Percentiles rank a stretch among this genome's conserved stretches.
Evolutionary conservation across 2,329 filamentous ascomycete species (phyloP).

Genomic region (Ascochyta clinopodiicola): DNA sequence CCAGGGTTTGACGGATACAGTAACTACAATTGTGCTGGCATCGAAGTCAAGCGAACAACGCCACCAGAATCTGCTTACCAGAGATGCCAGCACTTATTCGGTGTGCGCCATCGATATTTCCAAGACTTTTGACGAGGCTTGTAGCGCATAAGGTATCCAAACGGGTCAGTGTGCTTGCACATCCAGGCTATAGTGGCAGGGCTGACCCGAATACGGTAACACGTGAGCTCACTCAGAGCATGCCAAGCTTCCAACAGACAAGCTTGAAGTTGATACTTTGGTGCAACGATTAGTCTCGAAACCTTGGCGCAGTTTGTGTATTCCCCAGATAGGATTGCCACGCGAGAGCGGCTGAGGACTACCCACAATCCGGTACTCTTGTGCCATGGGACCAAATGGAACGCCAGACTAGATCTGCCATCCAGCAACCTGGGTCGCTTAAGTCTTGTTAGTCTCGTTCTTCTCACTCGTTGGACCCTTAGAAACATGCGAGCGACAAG

Average conservation of each 20-base stretch:
- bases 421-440: too few species aligned
- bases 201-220: constrained; percentile 5
- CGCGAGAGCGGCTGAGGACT: constrained; percentile 18
- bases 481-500: neutral
- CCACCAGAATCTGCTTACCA: constrained; percentile 9
- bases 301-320: constrained; percentile 13
- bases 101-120: constrained; percentile 34
- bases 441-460: neutral
- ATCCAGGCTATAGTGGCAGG: neutral
- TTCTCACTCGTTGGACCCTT: neutral
- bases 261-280: neutral
- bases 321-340: constrained; percentile 2
- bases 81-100: neutral
- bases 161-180: constrained; percentile 1
- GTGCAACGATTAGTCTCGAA: constrained; percentile 15
- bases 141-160: constrained; percentile 3
- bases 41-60: neutral
- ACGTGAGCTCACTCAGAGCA: constrained; percentile 1
- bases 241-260: constrained; percentile 9
- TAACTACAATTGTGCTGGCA: constrained; percentile 1
- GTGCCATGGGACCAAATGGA: neutral
- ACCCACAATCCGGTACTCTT: constrained; percentile 6
- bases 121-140: constrained; percentile 28
- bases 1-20: neutral
- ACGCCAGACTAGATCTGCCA: neutral